Evolutionary conservation across 1,284 basidiomycete genomes (phyloP).

Genomic region (Malassezia japonica): DNA sequence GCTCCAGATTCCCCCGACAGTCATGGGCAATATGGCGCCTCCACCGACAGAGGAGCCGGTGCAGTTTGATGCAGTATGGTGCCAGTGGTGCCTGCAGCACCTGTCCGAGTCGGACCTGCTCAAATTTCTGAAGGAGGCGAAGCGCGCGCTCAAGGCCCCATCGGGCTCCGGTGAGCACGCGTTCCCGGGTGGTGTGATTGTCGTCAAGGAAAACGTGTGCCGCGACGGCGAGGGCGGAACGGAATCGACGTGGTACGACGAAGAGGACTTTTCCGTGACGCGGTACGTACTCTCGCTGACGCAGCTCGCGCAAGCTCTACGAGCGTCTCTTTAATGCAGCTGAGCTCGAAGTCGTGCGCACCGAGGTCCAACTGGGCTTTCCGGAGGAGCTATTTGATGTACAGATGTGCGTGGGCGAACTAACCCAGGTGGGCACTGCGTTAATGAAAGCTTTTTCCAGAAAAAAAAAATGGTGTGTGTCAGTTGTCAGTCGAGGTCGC

Average conservation of each 20-base stretch:
- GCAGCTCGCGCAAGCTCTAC: slow-evolving; percentile 35
- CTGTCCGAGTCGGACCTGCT: slow-evolving; percentile 42
- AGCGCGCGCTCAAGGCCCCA: slow-evolving; percentile 20
- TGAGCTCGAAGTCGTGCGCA: slow-evolving; percentile 34
- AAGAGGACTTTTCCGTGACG: slow-evolving; percentile 46
- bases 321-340: slow-evolving; percentile 42
- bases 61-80: slow-evolving; percentile 41
- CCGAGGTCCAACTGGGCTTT: slow-evolving; percentile 39
- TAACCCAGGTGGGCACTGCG: slow-evolving; percentile 18
- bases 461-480: background rate
- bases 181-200: slow-evolving; percentile 27
- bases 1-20: slow-evolving; percentile 3
- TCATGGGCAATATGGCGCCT: background rate
- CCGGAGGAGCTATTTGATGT: slow-evolving; percentile 45
- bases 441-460: slow-evolving; percentile 3
- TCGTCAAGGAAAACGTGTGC: slow-evolving; percentile 47
- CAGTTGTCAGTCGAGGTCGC: background rate
- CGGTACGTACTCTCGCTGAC: slow-evolving; percentile 3
- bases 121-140: slow-evolving; percentile 32
- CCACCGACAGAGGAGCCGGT: slow-evolving; percentile 22
- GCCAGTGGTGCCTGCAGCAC: slow-evolving; percentile 47
- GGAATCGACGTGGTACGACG: slow-evolving; percentile 43
- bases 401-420: slow-evolving; percentile 31
- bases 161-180: slow-evolving; percentile 1
- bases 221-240: slow-evolving; percentile 34